Evolutionary conservation across 1,139 yeast species (phyloP).

Genomic region (Kluyveromyces sp.): DNA sequence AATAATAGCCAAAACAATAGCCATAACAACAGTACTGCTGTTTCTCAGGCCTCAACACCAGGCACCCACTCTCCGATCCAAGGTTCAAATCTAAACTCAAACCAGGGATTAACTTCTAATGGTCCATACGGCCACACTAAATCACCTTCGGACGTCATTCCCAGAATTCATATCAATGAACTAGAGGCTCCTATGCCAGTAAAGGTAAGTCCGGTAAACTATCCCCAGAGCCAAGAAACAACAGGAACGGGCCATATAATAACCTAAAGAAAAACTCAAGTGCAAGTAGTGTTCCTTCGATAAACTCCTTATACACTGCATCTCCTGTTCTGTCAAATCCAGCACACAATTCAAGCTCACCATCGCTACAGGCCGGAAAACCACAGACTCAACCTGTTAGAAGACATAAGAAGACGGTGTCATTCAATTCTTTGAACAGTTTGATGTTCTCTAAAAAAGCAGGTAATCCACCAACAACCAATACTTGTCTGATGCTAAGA

Average conservation of each 20-base stretch:
- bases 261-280: constrained; percentile 14
- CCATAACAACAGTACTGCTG: too few relatives aligned
- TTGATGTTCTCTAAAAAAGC: constrained; percentile 28
- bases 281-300: constrained; percentile 16
- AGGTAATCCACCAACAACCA: constrained; percentile 12
- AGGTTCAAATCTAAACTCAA: neutral
- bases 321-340: constrained; percentile 7
- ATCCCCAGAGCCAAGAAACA: constrained; percentile 4
- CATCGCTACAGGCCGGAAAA: constrained; percentile 16
- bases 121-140: neutral
- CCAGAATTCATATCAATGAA: constrained; percentile 21
- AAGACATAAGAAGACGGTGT: constrained; percentile 30
- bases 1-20: too few relatives aligned
- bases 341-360: constrained; percentile 21
- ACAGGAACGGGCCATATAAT: constrained; percentile 8
- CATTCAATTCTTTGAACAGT: constrained; percentile 31
- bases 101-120: too few relatives aligned
- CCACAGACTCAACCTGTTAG: constrained; percentile 23
- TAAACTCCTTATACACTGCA: constrained; percentile 9
- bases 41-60: constrained; percentile 12
- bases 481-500: constrained; percentile 23
- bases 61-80: constrained; percentile 10
- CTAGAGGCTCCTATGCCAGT: constrained; percentile 14
- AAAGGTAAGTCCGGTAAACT: constrained; percentile 2
- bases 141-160: constrained; percentile 11